Evolutionary conservation across 345 rosid genomes (phyloP).

Genomic region (Eucalyptus polybractea): DNA sequence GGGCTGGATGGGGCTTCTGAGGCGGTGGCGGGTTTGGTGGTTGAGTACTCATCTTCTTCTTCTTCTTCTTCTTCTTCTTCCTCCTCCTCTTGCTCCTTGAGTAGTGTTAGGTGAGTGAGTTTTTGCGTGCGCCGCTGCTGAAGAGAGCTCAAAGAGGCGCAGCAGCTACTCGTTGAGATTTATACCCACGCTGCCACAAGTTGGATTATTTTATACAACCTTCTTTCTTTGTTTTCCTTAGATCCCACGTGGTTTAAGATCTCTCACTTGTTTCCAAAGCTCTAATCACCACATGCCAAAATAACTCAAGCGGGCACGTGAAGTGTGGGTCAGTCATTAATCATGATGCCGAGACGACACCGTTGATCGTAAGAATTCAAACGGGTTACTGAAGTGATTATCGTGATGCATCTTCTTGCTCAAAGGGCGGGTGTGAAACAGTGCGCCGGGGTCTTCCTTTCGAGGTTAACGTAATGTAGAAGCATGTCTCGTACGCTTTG

Average conservation of each 20-base stretch:
- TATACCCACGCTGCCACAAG: not conserved
- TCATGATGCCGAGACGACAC: not conserved
- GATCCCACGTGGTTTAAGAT: not conserved
- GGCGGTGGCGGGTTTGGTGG: not conserved
- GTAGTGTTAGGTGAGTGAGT: not conserved
- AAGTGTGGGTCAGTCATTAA: not conserved
- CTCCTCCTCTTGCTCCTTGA: not conserved
- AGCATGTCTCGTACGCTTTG: not conserved
- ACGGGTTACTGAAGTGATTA: not conserved
- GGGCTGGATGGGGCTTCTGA: not conserved
- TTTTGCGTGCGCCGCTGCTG: not conserved
- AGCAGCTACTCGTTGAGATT: not conserved
- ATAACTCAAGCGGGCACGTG: not conserved
- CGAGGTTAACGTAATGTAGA: not conserved
- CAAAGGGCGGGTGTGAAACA: not conserved
- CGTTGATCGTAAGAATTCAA: not conserved
- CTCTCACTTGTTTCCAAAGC: not conserved
- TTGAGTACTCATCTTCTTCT: not conserved
- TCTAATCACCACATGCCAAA: not conserved
- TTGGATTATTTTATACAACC: not conserved
- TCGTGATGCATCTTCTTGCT: not conserved
- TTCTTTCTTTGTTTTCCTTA: not conserved
- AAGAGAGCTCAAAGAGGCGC: not conserved
- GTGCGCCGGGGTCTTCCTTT: not conserved
- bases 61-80: not conserved